Base-by-base conservation (phyloP, 176 grass and related monocot genomes). In the Bolboschoenus planiculmis region DNA sequence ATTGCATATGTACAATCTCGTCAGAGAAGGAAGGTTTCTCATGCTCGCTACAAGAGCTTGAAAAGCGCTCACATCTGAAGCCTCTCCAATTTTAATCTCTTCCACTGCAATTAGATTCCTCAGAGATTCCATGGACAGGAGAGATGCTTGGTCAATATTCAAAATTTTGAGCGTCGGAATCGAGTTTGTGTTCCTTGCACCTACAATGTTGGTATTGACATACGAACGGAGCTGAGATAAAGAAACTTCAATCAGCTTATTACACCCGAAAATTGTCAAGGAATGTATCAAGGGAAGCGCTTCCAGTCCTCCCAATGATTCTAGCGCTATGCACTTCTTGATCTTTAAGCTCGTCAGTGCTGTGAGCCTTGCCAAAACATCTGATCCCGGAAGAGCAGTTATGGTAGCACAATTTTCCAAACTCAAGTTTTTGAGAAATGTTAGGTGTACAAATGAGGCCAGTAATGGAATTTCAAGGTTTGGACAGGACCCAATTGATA, bases 281-380 rank as follows among this genome's bases (percentile, higher is more conserved):
- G 34, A 10, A 78, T 58, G 34, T 31, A 88, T 72, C 5, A 4
- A 62, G 10, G 81, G 56, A 70, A 84, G 61, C 3, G 47, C 47
- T 58, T 79, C 50, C 62, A 88, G 15, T 1, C 86, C 86, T 65
- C 60, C 81, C 74, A 88, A 37, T 44, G 86, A 88, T 42, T 21
- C 53, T 20, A 88, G 43, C 5, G 2, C 11, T 0, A 24, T 43
- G 14, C 86, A 88, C 8, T 68, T 78, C 73, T 48, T 21, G 2
- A 88, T 88, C 44, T 35, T 44, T 18, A 88, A 29, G 8, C 6
- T 79, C 35, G 42, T 44, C 33, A 88, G 3, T 56, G 54, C 42
- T 18, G 15, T 70, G 24, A 88, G 82, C 68, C 53, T 72, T 51
- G 2, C 0, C 24, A 84, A 84, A 88, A 39, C 21, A 21, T 24